Conservation (phyloP, 1,139 yeast species). For the Protomyces arabidopsidicola region DNA sequence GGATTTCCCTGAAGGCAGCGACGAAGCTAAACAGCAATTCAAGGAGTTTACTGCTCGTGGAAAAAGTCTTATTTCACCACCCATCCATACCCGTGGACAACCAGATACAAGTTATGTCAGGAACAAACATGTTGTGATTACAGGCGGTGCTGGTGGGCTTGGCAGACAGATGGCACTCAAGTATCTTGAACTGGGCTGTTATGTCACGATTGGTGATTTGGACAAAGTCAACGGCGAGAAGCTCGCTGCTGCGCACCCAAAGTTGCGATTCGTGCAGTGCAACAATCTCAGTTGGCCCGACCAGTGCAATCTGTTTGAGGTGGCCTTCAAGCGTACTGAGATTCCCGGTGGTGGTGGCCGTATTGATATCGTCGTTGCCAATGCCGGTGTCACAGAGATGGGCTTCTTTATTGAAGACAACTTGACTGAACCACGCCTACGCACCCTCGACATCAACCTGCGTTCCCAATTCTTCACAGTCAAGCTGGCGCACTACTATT, state of each 20-base stretch:
- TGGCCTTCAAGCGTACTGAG: conserved; percentile 11
- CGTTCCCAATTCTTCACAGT: conserved; percentile 21
- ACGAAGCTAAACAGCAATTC: background rate
- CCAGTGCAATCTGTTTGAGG: conserved; percentile 9
- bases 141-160: conserved; percentile 26
- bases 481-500: conserved; percentile 19
- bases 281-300: conserved; percentile 20
- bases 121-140: conserved; percentile 17
- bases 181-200: conserved; percentile 13
- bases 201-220: conserved; percentile 23
- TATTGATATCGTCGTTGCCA: conserved; percentile 23
- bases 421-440: conserved; percentile 11
- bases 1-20: background rate
- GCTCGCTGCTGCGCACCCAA: conserved; percentile 3
- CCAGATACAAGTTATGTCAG: background rate
- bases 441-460: conserved; percentile 20
- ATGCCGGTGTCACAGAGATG: conserved; percentile 25
- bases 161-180: conserved; percentile 18
- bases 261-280: conserved; percentile 10
- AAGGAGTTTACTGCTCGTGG: background rate
- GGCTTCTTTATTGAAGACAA: conserved; percentile 23
- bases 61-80: background rate
- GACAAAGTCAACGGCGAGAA: conserved; percentile 12
- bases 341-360: background rate
- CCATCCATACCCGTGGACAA: background rate